A percentile compares a stretch with the other conserved stretches of the same genome.
phyloP scores from a whole-genome alignment of 2,329 filamentous ascomycete species.

The Fusarium virguliforme region DNA sequence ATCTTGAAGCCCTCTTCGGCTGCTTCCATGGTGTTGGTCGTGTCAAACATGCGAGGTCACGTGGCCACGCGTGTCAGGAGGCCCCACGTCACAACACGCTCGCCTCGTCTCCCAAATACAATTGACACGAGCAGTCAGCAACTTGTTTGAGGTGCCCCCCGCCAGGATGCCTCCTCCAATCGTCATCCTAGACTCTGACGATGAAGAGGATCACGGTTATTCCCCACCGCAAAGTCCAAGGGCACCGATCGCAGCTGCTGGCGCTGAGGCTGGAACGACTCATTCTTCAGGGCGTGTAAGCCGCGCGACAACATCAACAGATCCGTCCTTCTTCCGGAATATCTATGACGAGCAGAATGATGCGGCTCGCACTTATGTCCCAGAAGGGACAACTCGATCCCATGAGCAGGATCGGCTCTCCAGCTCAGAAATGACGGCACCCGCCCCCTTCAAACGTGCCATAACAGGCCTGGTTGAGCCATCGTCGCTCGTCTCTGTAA shows the following conservation, averaged over 20 bases:
- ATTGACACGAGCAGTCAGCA: slow-evolving; percentile 12
- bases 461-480: slow-evolving; percentile 50
- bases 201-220: slow-evolving; percentile 55
- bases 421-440: slow-evolving; percentile 50
- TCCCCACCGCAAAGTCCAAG: slow-evolving; percentile 37
- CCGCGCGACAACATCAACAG: slow-evolving; percentile 61
- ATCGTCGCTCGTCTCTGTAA: slow-evolving; percentile 50
- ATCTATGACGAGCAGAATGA: slow-evolving; percentile 65
- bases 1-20: neutral
- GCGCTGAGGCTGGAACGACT: slow-evolving; percentile 21
- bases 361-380: slow-evolving; percentile 47
- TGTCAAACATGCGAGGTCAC: slow-evolving; percentile 26
- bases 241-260: slow-evolving; percentile 17
- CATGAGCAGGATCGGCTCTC: slow-evolving; percentile 33
- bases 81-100: slow-evolving; percentile 40
- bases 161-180: slow-evolving; percentile 47
- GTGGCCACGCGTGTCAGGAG: slow-evolving; percentile 41
- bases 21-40: neutral
- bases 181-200: slow-evolving; percentile 61
- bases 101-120: slow-evolving; percentile 20
- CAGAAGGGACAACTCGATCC: slow-evolving; percentile 26
- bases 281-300: slow-evolving; percentile 50
- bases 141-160: slow-evolving; percentile 17
- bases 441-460: slow-evolving; percentile 50
- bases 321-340: slow-evolving; percentile 64